Percentiles rank a stretch among this genome's conserved stretches.
Evolutionary conservation across 2,329 filamentous ascomycete species (phyloP).

Genomic region (Thelonectria olida): DNA sequence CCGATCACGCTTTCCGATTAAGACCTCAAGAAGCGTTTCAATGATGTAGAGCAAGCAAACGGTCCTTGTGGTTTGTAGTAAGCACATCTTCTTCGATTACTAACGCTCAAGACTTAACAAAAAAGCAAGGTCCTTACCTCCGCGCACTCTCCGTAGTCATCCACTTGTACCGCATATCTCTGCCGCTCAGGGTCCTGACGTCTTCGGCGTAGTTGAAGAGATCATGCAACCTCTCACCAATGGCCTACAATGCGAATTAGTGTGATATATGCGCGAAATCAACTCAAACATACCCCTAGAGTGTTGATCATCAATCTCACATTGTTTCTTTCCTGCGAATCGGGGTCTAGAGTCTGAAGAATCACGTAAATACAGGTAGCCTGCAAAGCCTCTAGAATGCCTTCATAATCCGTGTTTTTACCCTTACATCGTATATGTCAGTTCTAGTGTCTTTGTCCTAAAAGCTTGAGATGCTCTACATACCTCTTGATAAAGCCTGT

Average conservation of each 20-base stretch:
- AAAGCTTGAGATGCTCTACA: not conserved
- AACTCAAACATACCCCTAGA: conserved; percentile 14
- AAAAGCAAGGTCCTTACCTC: conserved; percentile 19
- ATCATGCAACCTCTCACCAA: not conserved
- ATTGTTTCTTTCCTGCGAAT: conserved; percentile 14
- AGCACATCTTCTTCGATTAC: not conserved
- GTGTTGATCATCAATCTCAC: conserved; percentile 11
- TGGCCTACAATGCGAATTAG: not conserved
- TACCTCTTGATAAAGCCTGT: conserved; percentile 22
- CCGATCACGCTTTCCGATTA: conserved; percentile 4
- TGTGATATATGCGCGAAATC: not conserved
- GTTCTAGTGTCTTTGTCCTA: not conserved
- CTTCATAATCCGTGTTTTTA: not conserved
- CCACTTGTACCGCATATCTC: conserved; percentile 16
- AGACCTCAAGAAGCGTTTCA: conserved; percentile 28
- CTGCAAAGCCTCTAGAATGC: conserved; percentile 19
- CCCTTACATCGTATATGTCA: not conserved
- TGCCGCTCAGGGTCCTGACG: not conserved
- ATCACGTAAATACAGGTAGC: conserved; percentile 19
- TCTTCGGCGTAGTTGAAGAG: not conserved
- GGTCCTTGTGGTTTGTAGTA: conserved; percentile 8
- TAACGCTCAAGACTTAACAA: not conserved
- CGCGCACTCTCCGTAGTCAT: conserved; percentile 21
- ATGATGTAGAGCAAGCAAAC: conserved; percentile 21
- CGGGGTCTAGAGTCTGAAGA: conserved; percentile 19